Percentiles rank a stretch among this genome's conserved stretches.
Conservation (phyloP, 495 filamentous ascomycete species). For the Extremus antarcticus region DNA sequence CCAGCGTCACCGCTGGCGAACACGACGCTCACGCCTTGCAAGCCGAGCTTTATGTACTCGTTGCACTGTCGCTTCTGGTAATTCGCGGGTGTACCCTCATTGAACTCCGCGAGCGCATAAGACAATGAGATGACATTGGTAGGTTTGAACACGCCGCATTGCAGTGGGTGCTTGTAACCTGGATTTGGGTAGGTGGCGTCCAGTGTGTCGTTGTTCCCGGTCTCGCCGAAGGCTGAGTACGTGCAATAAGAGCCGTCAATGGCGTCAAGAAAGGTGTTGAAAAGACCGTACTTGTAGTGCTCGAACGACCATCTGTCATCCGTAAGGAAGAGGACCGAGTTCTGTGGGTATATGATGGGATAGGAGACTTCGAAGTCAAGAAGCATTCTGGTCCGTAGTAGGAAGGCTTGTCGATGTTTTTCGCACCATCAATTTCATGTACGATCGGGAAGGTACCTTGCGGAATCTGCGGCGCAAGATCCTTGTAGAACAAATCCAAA, state of each 20-base stretch:
- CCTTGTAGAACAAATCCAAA: constrained; percentile 16
- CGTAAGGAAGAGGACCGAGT: constrained; percentile 31
- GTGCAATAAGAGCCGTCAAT: constrained; percentile 34
- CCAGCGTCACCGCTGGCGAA: constrained; percentile 35
- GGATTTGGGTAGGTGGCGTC: constrained; percentile 33
- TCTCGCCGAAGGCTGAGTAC: constrained; percentile 26
- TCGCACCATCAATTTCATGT: constrained; percentile 16
- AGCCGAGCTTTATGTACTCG: constrained; percentile 36
- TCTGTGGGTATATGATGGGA: constrained; percentile 33
- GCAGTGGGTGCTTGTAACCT: constrained; percentile 28
- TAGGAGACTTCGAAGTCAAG: constrained; percentile 30
- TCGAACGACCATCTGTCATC: constrained; percentile 11
- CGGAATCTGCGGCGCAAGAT: constrained; percentile 14
- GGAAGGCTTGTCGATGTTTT: not conserved
- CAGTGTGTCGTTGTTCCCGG: constrained; percentile 27
- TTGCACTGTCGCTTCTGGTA: constrained; percentile 16
- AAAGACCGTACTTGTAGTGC: constrained; percentile 12
- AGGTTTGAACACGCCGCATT: constrained; percentile 14
- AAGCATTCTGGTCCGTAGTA: constrained; percentile 19
- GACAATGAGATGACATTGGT: constrained; percentile 16
- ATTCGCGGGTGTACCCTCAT: constrained; percentile 1
- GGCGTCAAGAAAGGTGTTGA: constrained; percentile 40
- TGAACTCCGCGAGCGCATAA: constrained; percentile 7
- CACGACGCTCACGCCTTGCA: constrained; percentile 34
- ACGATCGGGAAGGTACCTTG: constrained; percentile 12